Percentiles rank a stretch among this genome's conserved stretches.
Conservation (phyloP, 169 alveolate species). For the Eimeria necatrix region DNA sequence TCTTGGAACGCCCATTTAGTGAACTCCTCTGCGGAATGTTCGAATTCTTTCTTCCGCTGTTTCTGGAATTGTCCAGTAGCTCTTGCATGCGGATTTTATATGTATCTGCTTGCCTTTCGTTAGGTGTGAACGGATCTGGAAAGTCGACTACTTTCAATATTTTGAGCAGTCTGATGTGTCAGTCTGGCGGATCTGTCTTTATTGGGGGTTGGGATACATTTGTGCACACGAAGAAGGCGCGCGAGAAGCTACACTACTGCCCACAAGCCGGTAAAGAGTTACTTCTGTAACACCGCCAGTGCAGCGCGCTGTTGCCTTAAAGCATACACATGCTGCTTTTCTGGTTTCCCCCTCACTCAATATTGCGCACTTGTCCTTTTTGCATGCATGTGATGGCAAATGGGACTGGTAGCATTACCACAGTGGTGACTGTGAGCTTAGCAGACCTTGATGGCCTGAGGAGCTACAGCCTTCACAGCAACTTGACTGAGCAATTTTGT, state of each 20-base stretch:
- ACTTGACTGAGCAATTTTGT: no score
- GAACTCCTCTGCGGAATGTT: no score
- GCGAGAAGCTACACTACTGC: conserved; percentile 60
- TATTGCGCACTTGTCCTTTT: neutral
- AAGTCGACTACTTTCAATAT: conserved; percentile 75
- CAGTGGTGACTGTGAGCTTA: neutral
- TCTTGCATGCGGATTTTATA: no score
- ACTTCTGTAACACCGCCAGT: neutral
- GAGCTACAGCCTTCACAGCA: no score
- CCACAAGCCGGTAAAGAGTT: conserved; percentile 45
- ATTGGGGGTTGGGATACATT: conserved; percentile 51
- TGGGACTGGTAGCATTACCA: neutral
- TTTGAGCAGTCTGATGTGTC: conserved; percentile 54
- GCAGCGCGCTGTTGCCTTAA: no score
- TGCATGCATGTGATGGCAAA: neutral
- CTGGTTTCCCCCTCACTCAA: no score
- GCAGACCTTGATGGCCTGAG: neutral
- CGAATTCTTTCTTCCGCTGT: no score
- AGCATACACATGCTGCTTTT: no score
- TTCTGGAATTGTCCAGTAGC: neutral
- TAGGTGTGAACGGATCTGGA: conserved; percentile 69
- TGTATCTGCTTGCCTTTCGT: neutral
- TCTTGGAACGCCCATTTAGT: no score
- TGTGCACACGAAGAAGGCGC: conserved; percentile 27
- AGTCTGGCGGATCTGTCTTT: conserved; percentile 57